These are phyloP conservation scores for Arthroderma sp. DNA, from an alignment of 2,329 filamentous ascomycete genomes.

Conservation along the genomic window DNA sequence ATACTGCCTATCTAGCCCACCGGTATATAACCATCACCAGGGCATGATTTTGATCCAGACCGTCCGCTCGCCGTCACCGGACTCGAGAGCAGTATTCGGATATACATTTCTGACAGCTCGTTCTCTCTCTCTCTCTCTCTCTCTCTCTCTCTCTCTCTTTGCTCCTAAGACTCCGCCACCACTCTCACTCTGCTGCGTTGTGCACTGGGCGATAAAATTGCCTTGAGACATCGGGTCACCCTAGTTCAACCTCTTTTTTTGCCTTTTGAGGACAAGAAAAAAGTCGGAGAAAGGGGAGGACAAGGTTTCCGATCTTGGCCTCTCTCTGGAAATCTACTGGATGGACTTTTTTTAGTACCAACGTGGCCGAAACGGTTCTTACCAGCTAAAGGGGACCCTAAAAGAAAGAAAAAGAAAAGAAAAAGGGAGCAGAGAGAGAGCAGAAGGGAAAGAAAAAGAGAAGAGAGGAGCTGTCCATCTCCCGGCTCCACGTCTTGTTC, in stretches of 20 bases:
- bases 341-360: conserved; percentile 5
- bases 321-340: not conserved
- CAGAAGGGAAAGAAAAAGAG: not conserved
- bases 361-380: conserved; percentile 2
- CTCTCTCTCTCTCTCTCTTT: too few relatives aligned
- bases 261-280: too few relatives aligned
- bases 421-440: too few relatives aligned
- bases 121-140: too few relatives aligned
- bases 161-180: too few relatives aligned
- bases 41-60: too few relatives aligned
- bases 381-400: not conserved
- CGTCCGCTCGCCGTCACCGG: too few relatives aligned
- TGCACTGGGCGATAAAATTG: not conserved
- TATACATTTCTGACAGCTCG: too few relatives aligned
- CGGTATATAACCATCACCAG: too few relatives aligned
- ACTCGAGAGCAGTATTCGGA: too few relatives aligned
- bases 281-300: not conserved
- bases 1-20: too few relatives aligned
- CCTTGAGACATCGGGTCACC: not conserved
- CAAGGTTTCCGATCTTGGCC: not conserved
- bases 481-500: not conserved
- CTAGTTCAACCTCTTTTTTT: not conserved
- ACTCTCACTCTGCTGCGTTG: not conserved
- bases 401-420: conserved; percentile 1
- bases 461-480: not conserved